Evolutionary conservation across 495 filamentous ascomycete species (phyloP).

Genomic region (Podospora tetraspora): DNA sequence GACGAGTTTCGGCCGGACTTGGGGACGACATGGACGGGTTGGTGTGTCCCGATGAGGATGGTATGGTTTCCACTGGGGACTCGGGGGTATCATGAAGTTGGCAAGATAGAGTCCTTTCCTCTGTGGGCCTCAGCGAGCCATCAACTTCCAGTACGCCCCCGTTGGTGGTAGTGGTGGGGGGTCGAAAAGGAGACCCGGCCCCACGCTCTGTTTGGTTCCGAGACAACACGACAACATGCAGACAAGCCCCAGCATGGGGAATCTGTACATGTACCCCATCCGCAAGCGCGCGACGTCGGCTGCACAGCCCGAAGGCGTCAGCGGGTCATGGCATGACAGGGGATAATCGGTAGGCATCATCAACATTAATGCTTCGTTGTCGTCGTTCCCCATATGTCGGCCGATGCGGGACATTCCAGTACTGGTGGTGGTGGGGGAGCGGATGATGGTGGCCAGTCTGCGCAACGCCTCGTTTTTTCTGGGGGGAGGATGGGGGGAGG

Average conservation of each 20-base stretch:
- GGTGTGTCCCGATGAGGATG: background rate
- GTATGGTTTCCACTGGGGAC: background rate
- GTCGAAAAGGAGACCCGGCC: background rate
- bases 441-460: background rate
- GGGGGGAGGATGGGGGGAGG: background rate
- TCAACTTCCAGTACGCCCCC: background rate
- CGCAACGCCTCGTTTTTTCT: background rate
- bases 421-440: background rate
- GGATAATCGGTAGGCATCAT: too few relatives aligned
- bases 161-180: background rate
- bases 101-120: too few relatives aligned
- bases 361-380: background rate
- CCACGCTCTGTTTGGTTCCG: background rate
- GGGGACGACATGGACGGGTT: too few relatives aligned
- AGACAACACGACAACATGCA: background rate
- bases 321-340: background rate
- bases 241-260: background rate
- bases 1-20: too few relatives aligned
- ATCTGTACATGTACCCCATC: background rate
- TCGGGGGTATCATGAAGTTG: too few relatives aligned
- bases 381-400: background rate
- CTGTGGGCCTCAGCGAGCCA: background rate
- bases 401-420: background rate
- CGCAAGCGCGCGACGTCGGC: background rate
- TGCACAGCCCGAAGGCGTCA: background rate